Base-by-base conservation (phyloP, 768 basidiomycete species). In the Gloeopeniophorella convolvens region DNA sequence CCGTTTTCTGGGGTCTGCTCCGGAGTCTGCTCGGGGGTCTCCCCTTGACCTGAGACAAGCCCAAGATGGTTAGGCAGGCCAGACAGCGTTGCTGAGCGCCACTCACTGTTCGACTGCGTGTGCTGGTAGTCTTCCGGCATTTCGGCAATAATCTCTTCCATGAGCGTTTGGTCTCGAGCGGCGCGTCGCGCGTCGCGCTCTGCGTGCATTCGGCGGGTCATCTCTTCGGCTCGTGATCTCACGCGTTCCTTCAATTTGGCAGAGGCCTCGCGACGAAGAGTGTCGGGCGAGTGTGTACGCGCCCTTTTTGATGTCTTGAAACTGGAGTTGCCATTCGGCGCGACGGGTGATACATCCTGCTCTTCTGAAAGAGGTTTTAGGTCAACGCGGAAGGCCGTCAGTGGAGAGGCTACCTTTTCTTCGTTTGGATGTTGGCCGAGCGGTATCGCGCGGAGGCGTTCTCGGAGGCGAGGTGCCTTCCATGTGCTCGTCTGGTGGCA, bases 221-320 rank as follows among this genome's bases (percentile, higher is more conserved):
- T 60, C 42, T 73, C 69, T 13, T 69, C 61, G 36, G 63, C 65
- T 52, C 73, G 76, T 49, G 65, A 69, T 45, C 66, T 71, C 48
- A 76, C 71, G 13, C 74, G 68, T 43, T 68, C 70, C 3, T 55
- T 50, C 32, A 66, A 67, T 40, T 67, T 72, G 10, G 67, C 62
- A 27, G 68, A 67, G 3, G 72, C 48, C 26, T 66, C 67, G n/a
- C 67, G 72, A 56, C 67, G 70, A 16, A 64, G 59, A 35, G 67
- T 57, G 27, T 62, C 59, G 13, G 77, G 77, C 20, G 82, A 75
- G 2, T 66, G 59, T 1, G 72, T 80, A 45, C 83, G 72, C 23
- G 70, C 69, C 12, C 80, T 75, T 60, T 84, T 83, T 18, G 60
- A 58, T 9, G 57, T 32, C 26, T 55, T 58, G 18, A 48, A 53